A percentile compares a stretch with the other conserved stretches of the same genome.
Conservation (phyloP, 306 rosid species). For the Hippophae gyantsensis region DNA sequence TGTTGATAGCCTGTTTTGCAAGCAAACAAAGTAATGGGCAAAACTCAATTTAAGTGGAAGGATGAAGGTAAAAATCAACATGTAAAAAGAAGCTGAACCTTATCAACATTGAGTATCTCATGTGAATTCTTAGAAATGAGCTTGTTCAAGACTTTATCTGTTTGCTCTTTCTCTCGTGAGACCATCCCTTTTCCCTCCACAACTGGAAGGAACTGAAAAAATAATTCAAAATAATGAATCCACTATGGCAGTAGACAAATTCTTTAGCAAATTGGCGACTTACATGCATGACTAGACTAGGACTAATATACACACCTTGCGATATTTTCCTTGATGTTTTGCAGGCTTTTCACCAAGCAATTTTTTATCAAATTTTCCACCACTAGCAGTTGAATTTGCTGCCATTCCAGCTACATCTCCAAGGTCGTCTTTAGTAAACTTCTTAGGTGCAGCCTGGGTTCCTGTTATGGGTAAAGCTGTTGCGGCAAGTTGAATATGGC, state of each 20-base stretch:
- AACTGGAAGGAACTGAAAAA: conserved; percentile 72
- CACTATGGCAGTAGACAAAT: background rate
- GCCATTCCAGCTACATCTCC: conserved; percentile 81
- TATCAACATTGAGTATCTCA: conserved; percentile 61
- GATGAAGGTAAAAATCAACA: conserved; percentile 1
- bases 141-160: conserved; percentile 75
- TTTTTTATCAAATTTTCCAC: conserved; percentile 92
- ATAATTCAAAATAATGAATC: conserved; percentile 7
- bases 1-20: conserved; percentile 54
- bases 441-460: conserved; percentile 61
- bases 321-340: conserved; percentile 66
- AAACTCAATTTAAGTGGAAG: background rate
- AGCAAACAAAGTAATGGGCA: background rate
- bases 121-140: conserved; percentile 76
- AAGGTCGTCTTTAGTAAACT: conserved; percentile 60
- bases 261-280: conserved; percentile 3
- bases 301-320: conserved; percentile 48
- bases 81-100: conserved; percentile 32
- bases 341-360: conserved; percentile 74
- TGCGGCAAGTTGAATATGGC: conserved; percentile 88
- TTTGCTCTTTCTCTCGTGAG: conserved; percentile 66
- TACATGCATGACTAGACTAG: background rate
- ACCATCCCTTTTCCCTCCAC: conserved; percentile 58
- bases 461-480: conserved; percentile 93
- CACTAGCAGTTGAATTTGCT: conserved; percentile 87